Evolutionary conservation across 2,329 filamentous ascomycete genomes (phyloP).

Genomic region (Cercospora brassicicola): DNA sequence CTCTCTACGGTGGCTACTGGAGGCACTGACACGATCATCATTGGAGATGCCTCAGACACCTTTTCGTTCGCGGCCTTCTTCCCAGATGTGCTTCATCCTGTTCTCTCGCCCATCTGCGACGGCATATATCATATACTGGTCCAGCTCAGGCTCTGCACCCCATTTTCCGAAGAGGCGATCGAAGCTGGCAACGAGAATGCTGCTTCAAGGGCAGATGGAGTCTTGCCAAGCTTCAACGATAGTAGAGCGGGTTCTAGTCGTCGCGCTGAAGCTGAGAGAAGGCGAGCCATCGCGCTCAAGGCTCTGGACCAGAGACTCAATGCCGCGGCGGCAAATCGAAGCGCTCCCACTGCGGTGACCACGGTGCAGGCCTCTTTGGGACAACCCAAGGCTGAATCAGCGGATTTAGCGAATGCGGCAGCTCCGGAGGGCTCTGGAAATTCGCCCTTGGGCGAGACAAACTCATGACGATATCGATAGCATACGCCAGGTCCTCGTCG

Average conservation of each 20-base stretch:
- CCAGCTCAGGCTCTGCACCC: conserved; percentile 73
- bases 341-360: conserved; percentile 21
- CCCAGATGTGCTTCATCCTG: conserved; percentile 76
- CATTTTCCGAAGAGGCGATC: conserved; percentile 80
- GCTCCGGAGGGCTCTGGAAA: neutral
- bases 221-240: conserved; percentile 60
- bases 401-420: neutral
- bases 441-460: neutral
- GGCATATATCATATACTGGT: conserved; percentile 74
- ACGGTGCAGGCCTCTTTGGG: conserved; percentile 25
- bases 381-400: neutral
- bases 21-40: conserved; percentile 58
- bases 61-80: conserved; percentile 97
- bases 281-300: conserved; percentile 83
- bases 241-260: conserved; percentile 47
- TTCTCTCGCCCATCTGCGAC: conserved; percentile 71
- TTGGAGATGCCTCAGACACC: conserved; percentile 91
- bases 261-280: conserved; percentile 83
- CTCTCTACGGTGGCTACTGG: conserved; percentile 48
- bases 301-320: conserved; percentile 89
- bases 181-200: conserved; percentile 72
- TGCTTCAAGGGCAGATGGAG: conserved; percentile 62
- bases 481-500: neutral
- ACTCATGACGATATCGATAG: neutral
- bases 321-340: conserved; percentile 61